Evolutionary conservation across 2,329 filamentous ascomycete genomes (phyloP).

Genomic region (Aspergillus glaucus): DNA sequence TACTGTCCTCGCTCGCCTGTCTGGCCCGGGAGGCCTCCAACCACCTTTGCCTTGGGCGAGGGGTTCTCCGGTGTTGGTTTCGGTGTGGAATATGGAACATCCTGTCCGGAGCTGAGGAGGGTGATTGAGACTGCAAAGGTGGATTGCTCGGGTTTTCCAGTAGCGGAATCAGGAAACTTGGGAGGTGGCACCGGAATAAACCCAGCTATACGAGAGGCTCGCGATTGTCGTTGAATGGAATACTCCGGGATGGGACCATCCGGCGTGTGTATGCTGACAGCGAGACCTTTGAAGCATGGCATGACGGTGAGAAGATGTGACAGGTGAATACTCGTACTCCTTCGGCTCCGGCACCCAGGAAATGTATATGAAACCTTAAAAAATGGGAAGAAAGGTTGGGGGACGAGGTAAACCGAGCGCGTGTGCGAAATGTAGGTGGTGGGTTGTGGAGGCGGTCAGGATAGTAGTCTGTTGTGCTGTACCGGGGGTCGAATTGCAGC

Average conservation of each 20-base stretch:
- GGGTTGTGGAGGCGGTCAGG: conserved; percentile 23
- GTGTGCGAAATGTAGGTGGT: conserved; percentile 10
- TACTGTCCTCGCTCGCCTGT: conserved; percentile 48
- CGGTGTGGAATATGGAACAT: conserved; percentile 87
- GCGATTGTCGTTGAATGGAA: conserved; percentile 89
- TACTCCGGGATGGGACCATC: conserved; percentile 79
- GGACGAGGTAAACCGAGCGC: conserved; percentile 1
- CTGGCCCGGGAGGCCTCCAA: conserved; percentile 61
- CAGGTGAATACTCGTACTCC: not conserved
- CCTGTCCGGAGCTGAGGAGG: conserved; percentile 76
- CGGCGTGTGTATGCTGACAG: conserved; percentile 88
- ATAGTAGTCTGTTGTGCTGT: conserved; percentile 5
- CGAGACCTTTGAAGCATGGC: conserved; percentile 99
- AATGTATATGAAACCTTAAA: not conserved
- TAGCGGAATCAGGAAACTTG: conserved; percentile 62
- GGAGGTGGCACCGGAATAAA: conserved; percentile 95
- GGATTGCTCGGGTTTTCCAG: conserved; percentile 78
- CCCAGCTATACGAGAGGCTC: conserved; percentile 85
- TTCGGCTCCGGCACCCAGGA: not conserved
- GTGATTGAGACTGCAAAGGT: conserved; percentile 98
- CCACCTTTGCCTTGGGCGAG: conserved; percentile 72
- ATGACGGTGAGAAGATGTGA: conserved; percentile 36
- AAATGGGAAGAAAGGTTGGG: conserved; percentile 1
- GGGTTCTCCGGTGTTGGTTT: conserved; percentile 71
- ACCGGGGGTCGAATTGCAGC: not conserved